Evolutionary conservation across 2,329 filamentous ascomycete genomes (phyloP), one percentile per base, ranked within the genome.

Genomic region (Teratosphaeria gauchensis): DNA sequence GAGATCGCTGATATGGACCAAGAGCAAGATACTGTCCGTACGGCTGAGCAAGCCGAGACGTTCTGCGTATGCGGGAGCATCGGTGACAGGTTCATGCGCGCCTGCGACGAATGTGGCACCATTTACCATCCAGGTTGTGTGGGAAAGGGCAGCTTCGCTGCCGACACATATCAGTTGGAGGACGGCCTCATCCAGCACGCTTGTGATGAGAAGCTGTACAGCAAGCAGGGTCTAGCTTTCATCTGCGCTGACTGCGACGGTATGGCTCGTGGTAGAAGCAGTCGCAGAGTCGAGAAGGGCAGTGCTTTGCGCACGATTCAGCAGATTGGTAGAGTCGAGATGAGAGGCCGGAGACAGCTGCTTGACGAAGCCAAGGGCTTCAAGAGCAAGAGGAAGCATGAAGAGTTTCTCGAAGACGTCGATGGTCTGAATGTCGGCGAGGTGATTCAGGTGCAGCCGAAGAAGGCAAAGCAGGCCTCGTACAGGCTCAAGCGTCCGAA

Each of bases 91-190:
- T 53, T 38, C 19, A 56, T 63, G 59, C 38, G 55, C 4, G 19
- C 48, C 19, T 63, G 60, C 56, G 24, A 19, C 3, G 16, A 24
- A 4, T 63, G 62, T 53, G 51, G 53, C 21, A 28, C 42, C 28
- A 28, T 30, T 48, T 60, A 59, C 35, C 62, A 63, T 32, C 60
- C 60, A 11, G 19, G 19, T 42, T 63, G 62, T 55, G 24, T 62
- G 1, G 60, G 58, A 51, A 60, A 60, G 53, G 58, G 58, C n/a
- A 7, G 19, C 6, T 38, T 35, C 12, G 8, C 31, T 4, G 11
- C 19, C 9, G 31, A 46, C 24, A 21, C 54, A 4, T 59, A 56
- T 30, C 16, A 8, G n/a, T 19, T 16, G 19, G 19, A 52, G 54
- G 30, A 35, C 30, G 21, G 33, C 33, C 8, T 7, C 19, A 14